Percentiles rank a stretch among this genome's conserved stretches.
Conservation (phyloP, 164 flowering plant species). For the Malania oleifera region DNA sequence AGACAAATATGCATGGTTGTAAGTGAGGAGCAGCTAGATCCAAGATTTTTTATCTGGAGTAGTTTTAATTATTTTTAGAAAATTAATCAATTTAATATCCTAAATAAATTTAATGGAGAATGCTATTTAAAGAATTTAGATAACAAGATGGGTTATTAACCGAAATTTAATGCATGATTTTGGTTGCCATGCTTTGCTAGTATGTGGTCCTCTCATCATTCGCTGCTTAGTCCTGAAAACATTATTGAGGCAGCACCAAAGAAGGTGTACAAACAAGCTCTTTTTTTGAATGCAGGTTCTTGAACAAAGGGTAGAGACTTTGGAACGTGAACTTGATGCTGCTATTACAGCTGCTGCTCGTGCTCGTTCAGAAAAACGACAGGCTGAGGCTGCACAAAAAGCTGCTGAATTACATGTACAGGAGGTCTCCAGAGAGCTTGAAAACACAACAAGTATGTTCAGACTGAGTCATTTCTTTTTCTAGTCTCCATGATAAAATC, state of each 20-base stretch:
- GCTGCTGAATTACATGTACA: constrained; percentile 68
- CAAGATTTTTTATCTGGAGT: no score
- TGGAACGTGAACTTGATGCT: constrained; percentile 84
- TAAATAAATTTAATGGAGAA: not conserved
- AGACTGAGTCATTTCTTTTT: not conserved
- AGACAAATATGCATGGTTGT: no score
- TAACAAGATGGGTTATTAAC: not conserved
- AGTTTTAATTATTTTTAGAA: not conserved
- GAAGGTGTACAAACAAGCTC: not conserved
- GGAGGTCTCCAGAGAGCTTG: constrained; percentile 74
- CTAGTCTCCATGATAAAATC: not conserved
- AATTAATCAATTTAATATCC: not conserved
- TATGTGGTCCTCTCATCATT: not conserved
- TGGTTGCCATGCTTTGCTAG: not conserved
- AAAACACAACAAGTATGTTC: constrained; percentile 82
- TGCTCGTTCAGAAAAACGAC: constrained; percentile 82
- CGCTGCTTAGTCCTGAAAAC: not conserved
- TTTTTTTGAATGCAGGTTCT: constrained; percentile 52
- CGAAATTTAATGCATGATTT: not conserved
- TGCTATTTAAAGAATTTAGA: not conserved
- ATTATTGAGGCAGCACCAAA: not conserved
- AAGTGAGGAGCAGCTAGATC: no score
- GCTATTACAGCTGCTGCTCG: constrained; percentile 85
- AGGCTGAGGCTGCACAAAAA: constrained; percentile 76
- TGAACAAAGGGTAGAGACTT: constrained; percentile 76